Evolutionary conservation across 2,329 filamentous ascomycete genomes (phyloP).

Genomic region (Talaromyces pinophilus): DNA sequence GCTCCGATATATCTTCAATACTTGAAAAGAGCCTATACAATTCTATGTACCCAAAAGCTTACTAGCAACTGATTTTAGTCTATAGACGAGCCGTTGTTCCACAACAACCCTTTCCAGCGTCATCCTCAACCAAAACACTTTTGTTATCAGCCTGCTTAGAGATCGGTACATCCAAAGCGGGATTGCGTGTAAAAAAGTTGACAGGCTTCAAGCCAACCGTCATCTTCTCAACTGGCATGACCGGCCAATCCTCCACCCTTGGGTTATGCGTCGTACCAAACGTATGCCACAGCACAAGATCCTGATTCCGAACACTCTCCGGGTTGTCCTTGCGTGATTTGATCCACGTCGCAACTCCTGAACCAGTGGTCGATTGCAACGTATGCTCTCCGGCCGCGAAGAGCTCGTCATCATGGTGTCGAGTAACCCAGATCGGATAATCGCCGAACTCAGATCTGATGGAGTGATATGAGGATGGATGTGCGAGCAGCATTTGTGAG

Average conservation of each 20-base stretch:
- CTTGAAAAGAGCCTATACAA: background rate
- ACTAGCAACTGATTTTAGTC: background rate
- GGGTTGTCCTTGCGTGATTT: constrained; percentile 39
- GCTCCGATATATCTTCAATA: background rate
- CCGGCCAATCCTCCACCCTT: constrained; percentile 26
- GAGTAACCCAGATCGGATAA: constrained; percentile 58
- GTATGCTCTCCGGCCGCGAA: constrained; percentile 58
- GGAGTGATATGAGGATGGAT: constrained; percentile 54
- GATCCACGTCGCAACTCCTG: constrained; percentile 44
- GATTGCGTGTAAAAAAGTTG: constrained; percentile 17
- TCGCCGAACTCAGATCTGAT: constrained; percentile 57
- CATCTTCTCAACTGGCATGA: constrained; percentile 20
- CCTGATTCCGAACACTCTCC: constrained; percentile 35
- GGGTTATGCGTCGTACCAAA: constrained; percentile 35
- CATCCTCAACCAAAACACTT: constrained; percentile 1
- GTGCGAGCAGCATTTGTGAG: constrained; percentile 60
- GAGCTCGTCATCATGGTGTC: constrained; percentile 54
- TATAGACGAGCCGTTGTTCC: constrained; percentile 3
- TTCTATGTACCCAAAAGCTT: background rate
- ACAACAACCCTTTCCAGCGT: constrained; percentile 4
- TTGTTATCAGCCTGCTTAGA: background rate
- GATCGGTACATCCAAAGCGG: constrained; percentile 49
- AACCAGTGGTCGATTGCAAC: constrained; percentile 42
- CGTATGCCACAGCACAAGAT: constrained; percentile 36
- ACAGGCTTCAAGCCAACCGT: constrained; percentile 15